phyloP scores from a whole-genome alignment of 768 basidiomycete species.

The Nidularia sp. region DNA sequence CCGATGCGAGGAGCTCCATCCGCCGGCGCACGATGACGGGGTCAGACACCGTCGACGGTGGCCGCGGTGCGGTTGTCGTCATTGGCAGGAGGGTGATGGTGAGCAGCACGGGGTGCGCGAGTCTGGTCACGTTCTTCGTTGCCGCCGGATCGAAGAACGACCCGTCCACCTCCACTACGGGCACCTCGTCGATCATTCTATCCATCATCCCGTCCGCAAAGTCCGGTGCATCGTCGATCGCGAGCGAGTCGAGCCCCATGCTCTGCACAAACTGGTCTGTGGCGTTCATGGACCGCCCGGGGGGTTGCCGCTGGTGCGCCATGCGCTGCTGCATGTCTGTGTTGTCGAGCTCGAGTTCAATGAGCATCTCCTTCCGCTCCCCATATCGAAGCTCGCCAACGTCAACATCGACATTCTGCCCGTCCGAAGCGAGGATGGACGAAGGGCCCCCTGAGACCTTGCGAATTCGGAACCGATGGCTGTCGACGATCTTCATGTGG shows the following conservation, averaged over 20 bases:
- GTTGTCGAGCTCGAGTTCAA: constrained; percentile 92
- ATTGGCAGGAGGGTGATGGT: constrained; percentile 86
- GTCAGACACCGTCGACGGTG: constrained; percentile 58
- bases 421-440: constrained; percentile 86
- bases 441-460: constrained; percentile 91
- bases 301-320: constrained; percentile 18
- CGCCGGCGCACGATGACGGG: constrained; percentile 88
- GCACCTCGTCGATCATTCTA: constrained; percentile 95
- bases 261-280: constrained; percentile 88
- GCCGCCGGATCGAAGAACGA: constrained; percentile 91
- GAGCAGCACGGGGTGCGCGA: constrained; percentile 91
- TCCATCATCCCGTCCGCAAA: constrained; percentile 93
- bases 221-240: constrained; percentile 69
- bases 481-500: constrained; percentile 90
- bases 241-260: constrained; percentile 73
- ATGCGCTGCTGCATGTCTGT: constrained; percentile 44
- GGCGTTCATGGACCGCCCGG: constrained; percentile 55
- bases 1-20: constrained; percentile 94
- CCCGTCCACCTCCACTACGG: constrained; percentile 93
- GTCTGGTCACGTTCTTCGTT: constrained; percentile 76
- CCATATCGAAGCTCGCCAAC: constrained; percentile 92
- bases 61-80: constrained; percentile 28
- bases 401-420: constrained; percentile 93
- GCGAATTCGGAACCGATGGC: constrained; percentile 85
- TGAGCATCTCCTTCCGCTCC: constrained; percentile 96